Conservation (phyloP, 768 basidiomycete species). For the Russula compacta region DNA sequence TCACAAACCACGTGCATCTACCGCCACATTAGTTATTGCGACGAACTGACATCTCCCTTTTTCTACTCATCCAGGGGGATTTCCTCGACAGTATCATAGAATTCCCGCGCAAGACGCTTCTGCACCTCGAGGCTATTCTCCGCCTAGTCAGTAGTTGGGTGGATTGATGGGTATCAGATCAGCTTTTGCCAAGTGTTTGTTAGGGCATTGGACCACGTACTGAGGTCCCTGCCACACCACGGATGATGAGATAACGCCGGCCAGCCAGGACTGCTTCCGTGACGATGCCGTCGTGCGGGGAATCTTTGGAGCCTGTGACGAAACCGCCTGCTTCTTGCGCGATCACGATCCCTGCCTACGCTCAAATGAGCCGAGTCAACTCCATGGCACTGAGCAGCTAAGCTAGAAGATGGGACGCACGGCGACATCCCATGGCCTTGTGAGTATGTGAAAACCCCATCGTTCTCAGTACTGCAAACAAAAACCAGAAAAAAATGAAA, state of each 20-base stretch:
- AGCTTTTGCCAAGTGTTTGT: neutral
- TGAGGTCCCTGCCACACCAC: slow-evolving; percentile 53
- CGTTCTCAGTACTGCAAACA: too few relatives aligned
- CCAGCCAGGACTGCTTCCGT: slow-evolving; percentile 65
- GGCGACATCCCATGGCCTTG: slow-evolving; percentile 80
- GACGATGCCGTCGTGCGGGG: slow-evolving; percentile 37
- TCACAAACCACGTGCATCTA: neutral
- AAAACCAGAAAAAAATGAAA: neutral
- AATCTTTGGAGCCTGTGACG: slow-evolving; percentile 58
- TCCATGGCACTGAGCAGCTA: too few relatives aligned
- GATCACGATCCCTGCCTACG: slow-evolving; percentile 78
- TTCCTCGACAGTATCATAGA: slow-evolving; percentile 77
- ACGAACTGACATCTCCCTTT: slow-evolving; percentile 4
- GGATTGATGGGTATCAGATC: neutral
- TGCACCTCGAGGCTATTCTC: slow-evolving; percentile 69
- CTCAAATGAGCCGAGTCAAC: neutral
- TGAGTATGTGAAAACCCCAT: too few relatives aligned
- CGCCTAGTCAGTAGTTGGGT: slow-evolving; percentile 22
- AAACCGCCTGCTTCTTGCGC: slow-evolving; percentile 82
- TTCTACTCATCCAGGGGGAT: slow-evolving; percentile 30
- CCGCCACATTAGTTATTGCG: neutral
- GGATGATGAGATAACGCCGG: slow-evolving; percentile 72
- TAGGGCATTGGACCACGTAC: slow-evolving; percentile 27
- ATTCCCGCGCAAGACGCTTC: slow-evolving; percentile 71
- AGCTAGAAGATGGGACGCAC: slow-evolving; percentile 28